These are phyloP conservation scores for Lepidium aucheri DNA, from an alignment of 345 rosid species.

Conservation along the genomic window DNA sequence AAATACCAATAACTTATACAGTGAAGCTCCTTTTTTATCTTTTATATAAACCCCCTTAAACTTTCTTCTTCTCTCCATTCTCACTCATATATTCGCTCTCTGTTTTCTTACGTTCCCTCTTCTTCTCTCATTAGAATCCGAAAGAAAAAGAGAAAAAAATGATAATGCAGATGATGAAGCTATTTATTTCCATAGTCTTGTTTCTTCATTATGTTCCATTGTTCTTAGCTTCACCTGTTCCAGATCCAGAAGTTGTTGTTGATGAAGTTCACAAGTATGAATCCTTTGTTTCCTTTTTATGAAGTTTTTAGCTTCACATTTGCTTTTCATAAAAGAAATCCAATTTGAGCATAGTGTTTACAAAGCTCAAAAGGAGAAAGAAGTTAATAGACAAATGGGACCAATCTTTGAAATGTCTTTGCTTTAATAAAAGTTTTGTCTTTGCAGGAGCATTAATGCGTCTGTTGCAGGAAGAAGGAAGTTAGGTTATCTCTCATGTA, in stretches of 20 bases:
- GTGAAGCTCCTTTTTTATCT: neutral
- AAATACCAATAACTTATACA: constrained; percentile 9
- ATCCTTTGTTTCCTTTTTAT: no score
- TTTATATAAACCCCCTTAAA: constrained; percentile 18
- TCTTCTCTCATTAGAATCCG: neutral
- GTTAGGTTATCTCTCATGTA: constrained; percentile 58
- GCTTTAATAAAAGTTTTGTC: no score
- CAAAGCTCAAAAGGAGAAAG: neutral
- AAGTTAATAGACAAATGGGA: neutral
- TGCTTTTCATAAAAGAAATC: neutral
- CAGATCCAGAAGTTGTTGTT: constrained; percentile 50
- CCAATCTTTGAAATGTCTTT: neutral
- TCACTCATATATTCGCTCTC: neutral
- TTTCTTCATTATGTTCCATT: constrained; percentile 25
- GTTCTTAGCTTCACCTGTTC: constrained; percentile 47
- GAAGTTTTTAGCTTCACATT: neutral
- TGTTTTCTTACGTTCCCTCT: neutral
- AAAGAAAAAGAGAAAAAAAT: neutral
- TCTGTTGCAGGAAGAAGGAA: constrained; percentile 43
- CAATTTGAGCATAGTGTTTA: neutral
- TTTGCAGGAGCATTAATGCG: constrained; percentile 54
- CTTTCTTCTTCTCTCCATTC: constrained; percentile 2
- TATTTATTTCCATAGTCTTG: constrained; percentile 25
- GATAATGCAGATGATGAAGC: constrained; percentile 22
- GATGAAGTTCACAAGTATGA: constrained; percentile 60